Base-by-base conservation (phyloP, 192 early-diverging fungal genomes). In the Pilobolus umbonatus region DNA sequence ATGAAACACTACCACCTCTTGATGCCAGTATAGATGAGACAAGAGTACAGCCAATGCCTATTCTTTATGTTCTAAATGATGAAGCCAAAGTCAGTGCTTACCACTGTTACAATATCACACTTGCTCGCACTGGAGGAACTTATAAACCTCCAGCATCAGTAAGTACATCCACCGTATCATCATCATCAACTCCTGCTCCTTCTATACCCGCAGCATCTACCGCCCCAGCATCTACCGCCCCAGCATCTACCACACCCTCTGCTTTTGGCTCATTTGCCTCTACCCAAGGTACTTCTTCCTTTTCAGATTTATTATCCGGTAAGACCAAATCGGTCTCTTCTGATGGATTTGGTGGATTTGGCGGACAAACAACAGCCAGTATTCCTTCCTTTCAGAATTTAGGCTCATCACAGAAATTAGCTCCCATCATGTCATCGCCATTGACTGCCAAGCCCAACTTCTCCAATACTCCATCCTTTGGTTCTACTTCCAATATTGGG, bases 1-100 rank as follows among this genome's bases (percentile, higher is more conserved):
- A 67, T n/a, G 77, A 76, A 8, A 57, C 57, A 5, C 47, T 91
- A 19, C 72, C 77, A 12, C 76, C 85, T 0, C 40, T 76, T 4
- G 73, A 76, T 12, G 74, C 81, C 15, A 80, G 79, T 48, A 81
- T 80, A 11, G 65, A 67, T 32, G 74, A 69, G 8, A 73, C 60
- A 4, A 47, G 57, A 5, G 69, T 85, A 0, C 54, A 64, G 1
- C 80, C 92, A 9, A 80, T 79, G 9, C 92, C 92, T 1, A 78
- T 91, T 12, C 28, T 93, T 21, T 88, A 82, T 62, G 77, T 84
- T 9, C 76, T 87, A n/a, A 90, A 79, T 55, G 81, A 81, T 19
- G 78, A 80, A 35, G 88, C 78, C 0, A 62, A 74, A 11, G 61
- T 92, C 21, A 43, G 83, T 11, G 88, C 82, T 2, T 95, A 85